phyloP scores from a whole-genome alignment of 306 rosid species.

The Macrotyloma uniflorum region DNA sequence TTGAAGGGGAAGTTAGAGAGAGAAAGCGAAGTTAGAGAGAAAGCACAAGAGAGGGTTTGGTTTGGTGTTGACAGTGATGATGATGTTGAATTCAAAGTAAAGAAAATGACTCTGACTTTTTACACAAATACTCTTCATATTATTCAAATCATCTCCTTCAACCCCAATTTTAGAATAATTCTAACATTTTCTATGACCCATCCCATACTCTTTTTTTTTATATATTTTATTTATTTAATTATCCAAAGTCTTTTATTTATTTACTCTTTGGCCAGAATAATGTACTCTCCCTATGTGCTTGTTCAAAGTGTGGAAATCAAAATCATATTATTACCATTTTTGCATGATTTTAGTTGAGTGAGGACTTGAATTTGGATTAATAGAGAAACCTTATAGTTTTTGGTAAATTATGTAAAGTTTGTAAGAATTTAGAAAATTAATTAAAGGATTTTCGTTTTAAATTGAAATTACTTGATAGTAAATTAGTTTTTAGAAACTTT shows the following conservation, averaged over 20 bases:
- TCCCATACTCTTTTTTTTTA: background rate
- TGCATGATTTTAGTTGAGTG: background rate
- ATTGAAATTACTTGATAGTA: too few species aligned
- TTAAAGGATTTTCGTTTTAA: too few species aligned
- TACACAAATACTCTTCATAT: background rate
- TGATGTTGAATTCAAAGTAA: slow-evolving; percentile 19
- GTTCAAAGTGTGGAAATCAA: background rate
- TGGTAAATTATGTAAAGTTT: background rate
- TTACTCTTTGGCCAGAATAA: background rate
- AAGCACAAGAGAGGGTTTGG: background rate
- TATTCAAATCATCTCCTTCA: background rate
- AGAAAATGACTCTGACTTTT: slow-evolving; percentile 17
- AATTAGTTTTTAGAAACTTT: too few species aligned
- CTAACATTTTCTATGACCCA: background rate
- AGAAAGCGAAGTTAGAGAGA: background rate
- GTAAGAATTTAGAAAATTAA: too few species aligned
- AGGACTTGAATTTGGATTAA: background rate
- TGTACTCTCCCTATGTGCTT: background rate
- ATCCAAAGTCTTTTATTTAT: too few species aligned
- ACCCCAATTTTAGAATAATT: background rate
- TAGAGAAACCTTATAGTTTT: background rate
- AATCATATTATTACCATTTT: background rate
- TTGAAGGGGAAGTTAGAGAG: background rate
- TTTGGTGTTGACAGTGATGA: background rate
- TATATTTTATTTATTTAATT: background rate